These are phyloP conservation scores for Paecilomyces variotii DNA, from an alignment of 2,329 filamentous ascomycete species.

Conservation along the genomic window DNA sequence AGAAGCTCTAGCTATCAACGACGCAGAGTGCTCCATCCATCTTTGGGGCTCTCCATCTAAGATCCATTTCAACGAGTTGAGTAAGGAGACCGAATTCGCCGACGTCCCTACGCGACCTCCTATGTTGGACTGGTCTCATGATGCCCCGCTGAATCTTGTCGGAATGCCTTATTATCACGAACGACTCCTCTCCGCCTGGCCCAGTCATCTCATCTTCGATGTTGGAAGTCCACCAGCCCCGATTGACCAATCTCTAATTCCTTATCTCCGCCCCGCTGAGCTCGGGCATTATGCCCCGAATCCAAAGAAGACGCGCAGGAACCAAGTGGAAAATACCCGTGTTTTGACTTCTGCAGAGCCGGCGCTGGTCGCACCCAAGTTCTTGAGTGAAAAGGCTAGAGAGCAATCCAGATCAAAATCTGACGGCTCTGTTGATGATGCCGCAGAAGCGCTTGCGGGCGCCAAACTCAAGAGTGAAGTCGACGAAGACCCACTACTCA, in stretches of 20 bases:
- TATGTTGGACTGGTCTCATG: conserved; percentile 59
- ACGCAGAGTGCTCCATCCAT: conserved; percentile 69
- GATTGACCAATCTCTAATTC: conserved; percentile 62
- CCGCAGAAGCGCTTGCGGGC: conserved; percentile 58
- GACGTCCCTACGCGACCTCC: conserved; percentile 57
- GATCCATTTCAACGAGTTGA: conserved; percentile 76
- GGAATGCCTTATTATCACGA: conserved; percentile 95
- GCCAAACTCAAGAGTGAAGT: conserved; percentile 62
- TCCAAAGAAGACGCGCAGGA: conserved; percentile 62
- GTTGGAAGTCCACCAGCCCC: conserved; percentile 73
- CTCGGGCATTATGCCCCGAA: conserved; percentile 74
- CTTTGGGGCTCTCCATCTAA: conserved; percentile 85
- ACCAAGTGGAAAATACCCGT: conserved; percentile 75
- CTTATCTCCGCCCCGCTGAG: conserved; percentile 61
- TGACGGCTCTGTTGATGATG: conserved; percentile 43
- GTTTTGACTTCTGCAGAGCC: conserved; percentile 52
- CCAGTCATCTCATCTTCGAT: conserved; percentile 73
- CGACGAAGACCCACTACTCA: conserved; percentile 73
- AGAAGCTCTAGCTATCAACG: conserved; percentile 73
- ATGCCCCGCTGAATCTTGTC: conserved; percentile 73
- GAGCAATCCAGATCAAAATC: conserved; percentile 43
- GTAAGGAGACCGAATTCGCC: conserved; percentile 68
- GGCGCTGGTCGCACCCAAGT: conserved; percentile 70
- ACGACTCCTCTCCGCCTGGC: conserved; percentile 79
- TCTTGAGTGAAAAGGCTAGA: conserved; percentile 85